Percentiles rank a stretch among this genome's conserved stretches.
These are phyloP conservation scores for Tulasnella sp. DNA, from an alignment of 768 basidiomycete genomes.

Conservation along the genomic window DNA sequence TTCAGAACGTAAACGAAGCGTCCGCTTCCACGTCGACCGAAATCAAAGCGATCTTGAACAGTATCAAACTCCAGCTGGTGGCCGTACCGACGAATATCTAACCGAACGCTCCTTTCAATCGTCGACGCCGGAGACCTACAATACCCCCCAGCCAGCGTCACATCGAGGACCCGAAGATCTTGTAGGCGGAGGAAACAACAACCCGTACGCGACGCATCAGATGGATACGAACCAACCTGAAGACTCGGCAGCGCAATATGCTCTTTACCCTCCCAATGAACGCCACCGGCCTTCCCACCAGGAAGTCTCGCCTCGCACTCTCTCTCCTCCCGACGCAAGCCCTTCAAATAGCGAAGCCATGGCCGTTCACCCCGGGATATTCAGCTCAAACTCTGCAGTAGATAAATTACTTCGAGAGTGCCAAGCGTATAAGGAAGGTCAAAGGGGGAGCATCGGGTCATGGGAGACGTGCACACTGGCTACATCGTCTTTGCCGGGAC, in stretches of 20 bases:
- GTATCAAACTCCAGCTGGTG: background rate
- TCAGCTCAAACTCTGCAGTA: background rate
- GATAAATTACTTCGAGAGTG: background rate
- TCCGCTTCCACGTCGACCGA: conserved; percentile 26
- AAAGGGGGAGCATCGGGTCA: background rate
- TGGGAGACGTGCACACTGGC: background rate
- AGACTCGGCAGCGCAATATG: background rate
- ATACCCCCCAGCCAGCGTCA: background rate
- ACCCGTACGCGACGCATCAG: background rate
- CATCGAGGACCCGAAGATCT: background rate
- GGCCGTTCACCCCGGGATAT: background rate
- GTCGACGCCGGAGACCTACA: background rate
- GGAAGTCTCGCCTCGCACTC: background rate
- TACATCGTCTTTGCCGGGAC: background rate
- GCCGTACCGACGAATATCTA: background rate
- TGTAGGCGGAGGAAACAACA: background rate
- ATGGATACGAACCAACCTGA: background rate
- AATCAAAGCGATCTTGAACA: background rate
- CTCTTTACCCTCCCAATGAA: background rate
- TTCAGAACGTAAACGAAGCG: conserved; percentile 13
- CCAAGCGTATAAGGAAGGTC: background rate
- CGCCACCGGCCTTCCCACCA: background rate
- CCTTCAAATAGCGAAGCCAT: background rate
- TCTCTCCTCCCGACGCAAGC: background rate
- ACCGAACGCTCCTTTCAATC: background rate